These are phyloP conservation scores for Neurospora pannonica DNA, from an alignment of 495 filamentous ascomycete genomes.

Conservation along the genomic window DNA sequence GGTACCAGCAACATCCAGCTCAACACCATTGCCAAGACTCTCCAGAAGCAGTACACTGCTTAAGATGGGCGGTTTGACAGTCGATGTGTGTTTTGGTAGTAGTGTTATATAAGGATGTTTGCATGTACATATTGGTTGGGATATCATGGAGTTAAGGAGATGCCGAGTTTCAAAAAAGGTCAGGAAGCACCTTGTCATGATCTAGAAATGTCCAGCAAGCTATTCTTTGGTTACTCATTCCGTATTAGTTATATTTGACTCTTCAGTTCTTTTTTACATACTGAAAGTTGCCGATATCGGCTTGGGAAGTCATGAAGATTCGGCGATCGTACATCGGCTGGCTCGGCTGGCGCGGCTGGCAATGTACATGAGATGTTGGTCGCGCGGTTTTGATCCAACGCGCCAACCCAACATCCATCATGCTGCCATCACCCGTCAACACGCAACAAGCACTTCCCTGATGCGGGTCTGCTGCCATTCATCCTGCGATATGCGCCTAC, in stretches of 20 bases:
- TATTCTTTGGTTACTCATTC: neutral
- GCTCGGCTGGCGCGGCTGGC: neutral
- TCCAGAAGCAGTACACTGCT: constrained; percentile 80
- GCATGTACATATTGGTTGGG: neutral
- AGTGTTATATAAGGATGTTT: constrained; percentile 1
- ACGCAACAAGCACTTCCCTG: neutral
- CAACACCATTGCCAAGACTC: constrained; percentile 84
- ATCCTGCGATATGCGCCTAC: neutral
- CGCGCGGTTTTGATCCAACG: neutral
- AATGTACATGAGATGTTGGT: neutral
- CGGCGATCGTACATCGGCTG: neutral
- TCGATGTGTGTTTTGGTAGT: constrained; percentile 4
- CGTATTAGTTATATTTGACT: neutral
- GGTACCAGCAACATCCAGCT: constrained; percentile 70
- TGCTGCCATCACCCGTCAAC: neutral
- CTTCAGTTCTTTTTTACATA: neutral
- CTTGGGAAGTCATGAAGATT: neutral
- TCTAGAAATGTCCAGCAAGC: neutral
- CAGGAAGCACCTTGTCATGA: neutral
- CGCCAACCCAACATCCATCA: neutral
- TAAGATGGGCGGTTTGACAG: neutral
- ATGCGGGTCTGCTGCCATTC: neutral
- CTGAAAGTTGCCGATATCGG: neutral
- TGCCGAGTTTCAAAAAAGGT: neutral
- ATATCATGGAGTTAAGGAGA: neutral